Conservation (phyloP, 495 filamentous ascomycete species). For the Pseudotulostoma volvatum region DNA sequence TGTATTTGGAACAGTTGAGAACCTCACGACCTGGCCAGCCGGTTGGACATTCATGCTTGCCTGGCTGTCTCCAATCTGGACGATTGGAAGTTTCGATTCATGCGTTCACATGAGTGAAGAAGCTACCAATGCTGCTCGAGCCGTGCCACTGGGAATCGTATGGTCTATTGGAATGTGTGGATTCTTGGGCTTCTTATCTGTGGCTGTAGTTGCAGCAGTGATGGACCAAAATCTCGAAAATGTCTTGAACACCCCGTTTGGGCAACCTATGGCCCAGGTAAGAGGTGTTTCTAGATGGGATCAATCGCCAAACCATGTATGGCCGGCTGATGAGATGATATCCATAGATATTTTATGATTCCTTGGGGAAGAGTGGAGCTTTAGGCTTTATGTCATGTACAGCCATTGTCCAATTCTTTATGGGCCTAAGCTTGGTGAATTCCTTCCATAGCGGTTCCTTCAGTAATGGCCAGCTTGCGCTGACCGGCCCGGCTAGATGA, state of each 20-base stretch:
- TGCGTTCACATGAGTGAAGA: slow-evolving; percentile 51
- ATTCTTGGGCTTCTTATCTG: slow-evolving; percentile 38
- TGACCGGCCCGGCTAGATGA: slow-evolving; percentile 17
- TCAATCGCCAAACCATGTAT: slow-evolving; percentile 3
- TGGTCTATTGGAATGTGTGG: slow-evolving; percentile 23
- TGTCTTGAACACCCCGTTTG: slow-evolving; percentile 18
- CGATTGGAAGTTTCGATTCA: slow-evolving; percentile 39
- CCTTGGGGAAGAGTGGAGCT: slow-evolving; percentile 27
- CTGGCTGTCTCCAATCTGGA: slow-evolving; percentile 54
- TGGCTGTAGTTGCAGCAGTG: slow-evolving; percentile 26
- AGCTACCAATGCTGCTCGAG: slow-evolving; percentile 42
- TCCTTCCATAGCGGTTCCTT: not conserved
- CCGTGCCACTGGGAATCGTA: slow-evolving; percentile 46
- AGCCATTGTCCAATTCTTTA: slow-evolving; percentile 29
- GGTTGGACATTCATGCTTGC: slow-evolving; percentile 50
- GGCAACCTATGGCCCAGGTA: slow-evolving; percentile 35
- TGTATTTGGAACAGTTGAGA: slow-evolving; percentile 28
- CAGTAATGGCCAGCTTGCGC: not conserved
- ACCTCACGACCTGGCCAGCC: slow-evolving; percentile 42
- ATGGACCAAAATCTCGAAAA: slow-evolving; percentile 24
- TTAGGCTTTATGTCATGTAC: slow-evolving; percentile 30
- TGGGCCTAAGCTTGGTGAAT: slow-evolving; percentile 25
- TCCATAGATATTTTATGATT: slow-evolving; percentile 33
- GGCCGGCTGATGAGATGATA: too few relatives aligned
- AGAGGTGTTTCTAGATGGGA: slow-evolving; percentile 7